Evolutionary conservation across 805 yeast genomes (phyloP).

Genomic region (Myxozyma monticola): DNA sequence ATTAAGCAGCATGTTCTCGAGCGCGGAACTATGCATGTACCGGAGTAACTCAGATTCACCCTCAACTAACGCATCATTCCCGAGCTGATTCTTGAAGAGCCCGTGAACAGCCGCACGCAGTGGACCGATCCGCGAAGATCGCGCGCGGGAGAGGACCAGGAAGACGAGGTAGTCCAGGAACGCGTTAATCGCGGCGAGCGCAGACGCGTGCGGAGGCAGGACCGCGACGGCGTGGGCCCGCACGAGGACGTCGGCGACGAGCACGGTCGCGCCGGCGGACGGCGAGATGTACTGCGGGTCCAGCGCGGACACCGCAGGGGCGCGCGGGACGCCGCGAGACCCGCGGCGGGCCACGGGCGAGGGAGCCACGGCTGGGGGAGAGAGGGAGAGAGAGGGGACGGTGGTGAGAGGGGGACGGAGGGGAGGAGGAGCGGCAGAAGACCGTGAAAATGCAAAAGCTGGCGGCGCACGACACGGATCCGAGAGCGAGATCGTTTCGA

Average conservation of each 20-base stretch:
- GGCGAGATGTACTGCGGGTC: slow-evolving; percentile 4
- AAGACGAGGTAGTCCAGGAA: slow-evolving; percentile 12
- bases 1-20: slow-evolving; percentile 3
- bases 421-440: too few relatives aligned
- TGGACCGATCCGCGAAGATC: background rate
- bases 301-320: background rate
- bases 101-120: slow-evolving; percentile 6
- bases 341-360: background rate
- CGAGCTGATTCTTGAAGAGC: slow-evolving; percentile 14
- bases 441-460: too few relatives aligned
- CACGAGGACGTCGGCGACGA: slow-evolving; percentile 8
- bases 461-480: too few relatives aligned
- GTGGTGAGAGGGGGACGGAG: too few relatives aligned
- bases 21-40: slow-evolving; percentile 1
- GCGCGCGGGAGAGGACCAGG: slow-evolving; percentile 9
- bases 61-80: slow-evolving; percentile 11
- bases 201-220: slow-evolving; percentile 3
- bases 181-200: slow-evolving; percentile 6
- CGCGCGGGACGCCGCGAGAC: background rate
- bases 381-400: slow-evolving; percentile 2
- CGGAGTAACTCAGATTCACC: slow-evolving; percentile 18
- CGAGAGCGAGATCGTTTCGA: too few relatives aligned
- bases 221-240: slow-evolving; percentile 5
- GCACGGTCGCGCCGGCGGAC: slow-evolving; percentile 11
- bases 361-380: background rate